A percentile compares a stretch with the other conserved stretches of the same genome.
These are phyloP conservation scores for Suillus hirtellus DNA, from an alignment of 768 basidiomycete species.

Conservation along the genomic window DNA sequence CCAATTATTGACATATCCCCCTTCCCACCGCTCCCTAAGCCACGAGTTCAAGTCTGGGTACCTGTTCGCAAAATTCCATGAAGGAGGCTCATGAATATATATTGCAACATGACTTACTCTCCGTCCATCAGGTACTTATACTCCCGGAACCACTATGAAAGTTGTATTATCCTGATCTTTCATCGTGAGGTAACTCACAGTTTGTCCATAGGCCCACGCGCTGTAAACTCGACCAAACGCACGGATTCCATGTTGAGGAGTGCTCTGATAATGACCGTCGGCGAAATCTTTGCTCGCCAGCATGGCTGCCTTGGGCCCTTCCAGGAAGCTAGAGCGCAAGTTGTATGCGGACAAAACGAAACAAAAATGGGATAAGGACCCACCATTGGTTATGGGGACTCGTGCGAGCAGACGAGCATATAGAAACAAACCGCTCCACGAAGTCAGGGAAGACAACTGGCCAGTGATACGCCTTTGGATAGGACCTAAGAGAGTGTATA, in stretches of 20 bases:
- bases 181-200: conserved; percentile 35
- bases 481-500: conserved; percentile 17
- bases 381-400: conserved; percentile 59
- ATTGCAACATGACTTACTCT: conserved; percentile 28
- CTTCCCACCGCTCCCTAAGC: conserved; percentile 53
- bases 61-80: conserved; percentile 25
- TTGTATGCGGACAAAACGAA: neutral
- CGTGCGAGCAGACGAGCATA: conserved; percentile 58
- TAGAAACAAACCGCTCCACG: conserved; percentile 44
- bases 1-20: conserved; percentile 43
- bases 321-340: conserved; percentile 47
- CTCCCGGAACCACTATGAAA: conserved; percentile 54
- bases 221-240: conserved; percentile 61
- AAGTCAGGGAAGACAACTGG: conserved; percentile 57
- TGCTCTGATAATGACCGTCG: conserved; percentile 49
- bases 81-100: neutral
- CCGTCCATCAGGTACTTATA: conserved; percentile 45
- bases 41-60: conserved; percentile 51
- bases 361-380: neutral
- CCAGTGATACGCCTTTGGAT: conserved; percentile 54
- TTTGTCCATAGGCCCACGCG: conserved; percentile 62
- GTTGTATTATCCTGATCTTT: neutral
- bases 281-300: conserved; percentile 55
- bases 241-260: conserved; percentile 50
- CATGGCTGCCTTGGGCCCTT: conserved; percentile 59